phyloP scores from a whole-genome alignment of 148 eudicot genomes.

The Pharnaceum exiguum region DNA sequence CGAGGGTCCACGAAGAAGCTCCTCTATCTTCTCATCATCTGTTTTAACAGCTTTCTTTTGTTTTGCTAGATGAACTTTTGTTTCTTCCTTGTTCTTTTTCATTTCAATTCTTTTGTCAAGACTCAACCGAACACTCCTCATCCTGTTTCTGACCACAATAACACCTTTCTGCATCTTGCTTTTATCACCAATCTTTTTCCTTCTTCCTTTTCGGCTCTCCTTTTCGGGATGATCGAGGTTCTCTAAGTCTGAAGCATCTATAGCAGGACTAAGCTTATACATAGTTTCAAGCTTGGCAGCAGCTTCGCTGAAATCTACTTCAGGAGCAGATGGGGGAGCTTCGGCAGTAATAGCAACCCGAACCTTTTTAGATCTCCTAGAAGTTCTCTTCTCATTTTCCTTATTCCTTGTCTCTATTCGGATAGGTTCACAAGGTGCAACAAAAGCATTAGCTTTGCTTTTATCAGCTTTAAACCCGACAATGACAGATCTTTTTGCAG shows the following conservation, averaged over 20 bases:
- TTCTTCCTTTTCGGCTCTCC: slow-evolving; percentile 35
- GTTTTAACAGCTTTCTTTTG: slow-evolving; percentile 28
- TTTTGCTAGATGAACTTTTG: slow-evolving; percentile 12
- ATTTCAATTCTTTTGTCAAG: slow-evolving; percentile 71
- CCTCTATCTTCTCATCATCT: slow-evolving; percentile 53
- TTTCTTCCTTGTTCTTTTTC: slow-evolving; percentile 53
- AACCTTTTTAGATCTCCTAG: slow-evolving; percentile 40
- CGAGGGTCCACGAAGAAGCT: slow-evolving; percentile 73
- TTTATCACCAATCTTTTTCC: slow-evolving; percentile 32
- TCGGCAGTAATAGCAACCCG: slow-evolving; percentile 44
- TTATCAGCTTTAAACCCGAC: slow-evolving; percentile 61
- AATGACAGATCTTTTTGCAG: slow-evolving; percentile 37
- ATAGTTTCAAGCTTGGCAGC: slow-evolving; percentile 81
- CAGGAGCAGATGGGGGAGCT: slow-evolving; percentile 38
- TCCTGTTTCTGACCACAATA: slow-evolving; percentile 51
- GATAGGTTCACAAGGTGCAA: slow-evolving; percentile 41
- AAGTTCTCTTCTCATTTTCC: slow-evolving; percentile 50
- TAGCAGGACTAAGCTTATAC: slow-evolving; percentile 59
- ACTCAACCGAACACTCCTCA: slow-evolving; percentile 47
- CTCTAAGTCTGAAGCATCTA: slow-evolving; percentile 27
- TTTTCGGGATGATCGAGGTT: slow-evolving; percentile 25
- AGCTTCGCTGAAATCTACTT: slow-evolving; percentile 76
- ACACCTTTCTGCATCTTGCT: slow-evolving; percentile 16
- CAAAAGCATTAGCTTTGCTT: slow-evolving; percentile 41
- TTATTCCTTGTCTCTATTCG: slow-evolving; percentile 45